Conservation (phyloP, 805 yeast species). For the Candida hungchunana region DNA sequence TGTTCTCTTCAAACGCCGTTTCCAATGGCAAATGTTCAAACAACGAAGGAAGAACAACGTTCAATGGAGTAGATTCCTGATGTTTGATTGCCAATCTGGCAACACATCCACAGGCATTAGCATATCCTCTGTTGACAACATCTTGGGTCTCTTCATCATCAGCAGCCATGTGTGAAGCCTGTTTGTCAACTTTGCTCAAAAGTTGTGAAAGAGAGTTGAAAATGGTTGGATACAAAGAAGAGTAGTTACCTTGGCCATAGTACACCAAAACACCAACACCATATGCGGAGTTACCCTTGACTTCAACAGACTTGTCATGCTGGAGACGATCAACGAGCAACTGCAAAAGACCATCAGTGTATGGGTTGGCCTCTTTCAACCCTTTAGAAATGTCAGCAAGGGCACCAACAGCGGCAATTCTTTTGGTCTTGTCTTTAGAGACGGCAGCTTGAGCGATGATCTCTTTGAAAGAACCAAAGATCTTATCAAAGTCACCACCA, state of each 20-base stretch:
- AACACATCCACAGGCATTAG: conserved; percentile 97
- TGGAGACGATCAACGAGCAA: conserved; percentile 65
- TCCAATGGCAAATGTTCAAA: conserved; percentile 78
- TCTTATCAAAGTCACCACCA: conserved; percentile 69
- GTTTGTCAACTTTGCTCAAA: conserved; percentile 74
- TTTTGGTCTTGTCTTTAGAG: conserved; percentile 64
- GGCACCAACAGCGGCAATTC: conserved; percentile 83
- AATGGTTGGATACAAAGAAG: conserved; percentile 62
- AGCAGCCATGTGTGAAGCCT: conserved; percentile 45
- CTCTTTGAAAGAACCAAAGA: conserved; percentile 70
- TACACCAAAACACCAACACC: conserved; percentile 79
- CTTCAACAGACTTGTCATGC: conserved; percentile 77
- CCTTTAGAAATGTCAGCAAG: conserved; percentile 85
- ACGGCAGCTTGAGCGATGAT: conserved; percentile 52
- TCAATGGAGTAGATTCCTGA: conserved; percentile 68
- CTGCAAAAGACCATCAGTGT: conserved; percentile 63
- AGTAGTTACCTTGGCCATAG: conserved; percentile 39
- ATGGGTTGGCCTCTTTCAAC: conserved; percentile 62
- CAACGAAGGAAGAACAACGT: conserved; percentile 69
- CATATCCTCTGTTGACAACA: conserved; percentile 75
- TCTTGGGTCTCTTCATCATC: conserved; percentile 78
- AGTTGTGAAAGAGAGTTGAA: conserved; percentile 65
- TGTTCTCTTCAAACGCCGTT: conserved; percentile 88
- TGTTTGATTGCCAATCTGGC: conserved; percentile 83
- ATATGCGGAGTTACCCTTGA: conserved; percentile 91